Evolutionary conservation across 176 grass and related monocot genomes (phyloP).

Genomic region (Coix lacrymajobi): DNA sequence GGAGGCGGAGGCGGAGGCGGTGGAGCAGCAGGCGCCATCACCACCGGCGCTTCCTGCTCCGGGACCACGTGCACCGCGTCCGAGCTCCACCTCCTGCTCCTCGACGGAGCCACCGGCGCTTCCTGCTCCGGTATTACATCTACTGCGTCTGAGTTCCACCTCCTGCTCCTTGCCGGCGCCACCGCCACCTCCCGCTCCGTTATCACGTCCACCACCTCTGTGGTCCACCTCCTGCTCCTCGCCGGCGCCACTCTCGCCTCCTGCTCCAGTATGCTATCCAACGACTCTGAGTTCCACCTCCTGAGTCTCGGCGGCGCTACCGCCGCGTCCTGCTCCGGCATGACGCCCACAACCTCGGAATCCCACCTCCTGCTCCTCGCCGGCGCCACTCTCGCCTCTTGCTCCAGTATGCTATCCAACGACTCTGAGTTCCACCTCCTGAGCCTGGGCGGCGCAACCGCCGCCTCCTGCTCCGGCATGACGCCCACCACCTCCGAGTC

Average conservation of each 20-base stretch:
- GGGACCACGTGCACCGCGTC: conserved; percentile 4
- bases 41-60: conserved; percentile 7
- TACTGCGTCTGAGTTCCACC: not conserved
- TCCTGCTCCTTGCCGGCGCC: not conserved
- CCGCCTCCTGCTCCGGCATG: not conserved
- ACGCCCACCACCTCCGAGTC: not conserved
- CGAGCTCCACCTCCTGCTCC: conserved; percentile 42
- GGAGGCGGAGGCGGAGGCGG: conserved; percentile 3
- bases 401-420: not conserved
- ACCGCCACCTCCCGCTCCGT: not conserved
- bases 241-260: not conserved
- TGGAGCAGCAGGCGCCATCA: not conserved
- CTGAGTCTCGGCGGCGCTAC: conserved; percentile 22
- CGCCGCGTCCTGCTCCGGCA: conserved; percentile 12
- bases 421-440: not conserved
- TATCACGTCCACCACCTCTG: not conserved
- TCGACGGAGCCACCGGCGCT: not conserved
- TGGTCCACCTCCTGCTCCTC: not conserved
- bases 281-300: conserved; percentile 32
- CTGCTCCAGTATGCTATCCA: conserved; percentile 11
- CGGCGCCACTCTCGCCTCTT: not conserved
- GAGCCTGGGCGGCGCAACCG: not conserved
- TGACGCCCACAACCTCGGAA: not conserved
- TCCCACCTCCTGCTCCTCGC: conserved; percentile 42
- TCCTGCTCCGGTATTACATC: not conserved